These are phyloP conservation scores for Podospora anserina DNA, from an alignment of 495 filamentous ascomycete species.

Conservation along the genomic window DNA sequence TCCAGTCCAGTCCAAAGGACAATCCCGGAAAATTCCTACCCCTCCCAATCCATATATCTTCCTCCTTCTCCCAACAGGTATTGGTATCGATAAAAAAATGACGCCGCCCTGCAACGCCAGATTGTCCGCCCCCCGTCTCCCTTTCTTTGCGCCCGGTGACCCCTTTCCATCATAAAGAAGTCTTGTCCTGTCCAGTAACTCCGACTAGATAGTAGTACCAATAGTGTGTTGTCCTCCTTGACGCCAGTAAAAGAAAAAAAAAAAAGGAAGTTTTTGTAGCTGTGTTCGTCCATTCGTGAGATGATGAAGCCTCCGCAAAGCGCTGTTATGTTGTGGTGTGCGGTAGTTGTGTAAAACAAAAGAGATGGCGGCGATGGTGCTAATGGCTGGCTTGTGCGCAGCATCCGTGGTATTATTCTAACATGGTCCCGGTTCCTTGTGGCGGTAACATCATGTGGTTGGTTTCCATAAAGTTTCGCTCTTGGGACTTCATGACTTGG, in stretches of 20 bases:
- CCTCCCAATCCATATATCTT: too few species aligned
- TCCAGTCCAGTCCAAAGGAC: background rate
- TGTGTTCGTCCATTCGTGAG: background rate
- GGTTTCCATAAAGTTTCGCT: too few species aligned
- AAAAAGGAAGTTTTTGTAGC: background rate
- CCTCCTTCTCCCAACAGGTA: background rate
- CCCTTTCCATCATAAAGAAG: background rate
- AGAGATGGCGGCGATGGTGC: background rate
- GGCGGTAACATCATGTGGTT: too few species aligned
- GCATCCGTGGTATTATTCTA: background rate
- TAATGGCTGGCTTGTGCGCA: background rate
- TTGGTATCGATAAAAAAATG: slow-evolving; percentile 11
- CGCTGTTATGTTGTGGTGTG: background rate
- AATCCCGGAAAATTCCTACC: background rate
- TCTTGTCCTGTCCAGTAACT: background rate
- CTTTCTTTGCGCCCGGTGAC: background rate
- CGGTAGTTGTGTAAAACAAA: slow-evolving; percentile 1
- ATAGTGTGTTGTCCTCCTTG: background rate
- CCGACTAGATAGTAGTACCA: too few species aligned
- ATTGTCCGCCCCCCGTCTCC: background rate
- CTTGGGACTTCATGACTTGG: slow-evolving; percentile 26
- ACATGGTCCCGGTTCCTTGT: background rate
- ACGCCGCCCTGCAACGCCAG: slow-evolving; percentile 24
- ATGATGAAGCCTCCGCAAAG: background rate
- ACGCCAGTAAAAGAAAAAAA: background rate